These are phyloP conservation scores for Fusarium falciforme DNA, from an alignment of 2,329 filamentous ascomycete genomes.

Conservation along the genomic window DNA sequence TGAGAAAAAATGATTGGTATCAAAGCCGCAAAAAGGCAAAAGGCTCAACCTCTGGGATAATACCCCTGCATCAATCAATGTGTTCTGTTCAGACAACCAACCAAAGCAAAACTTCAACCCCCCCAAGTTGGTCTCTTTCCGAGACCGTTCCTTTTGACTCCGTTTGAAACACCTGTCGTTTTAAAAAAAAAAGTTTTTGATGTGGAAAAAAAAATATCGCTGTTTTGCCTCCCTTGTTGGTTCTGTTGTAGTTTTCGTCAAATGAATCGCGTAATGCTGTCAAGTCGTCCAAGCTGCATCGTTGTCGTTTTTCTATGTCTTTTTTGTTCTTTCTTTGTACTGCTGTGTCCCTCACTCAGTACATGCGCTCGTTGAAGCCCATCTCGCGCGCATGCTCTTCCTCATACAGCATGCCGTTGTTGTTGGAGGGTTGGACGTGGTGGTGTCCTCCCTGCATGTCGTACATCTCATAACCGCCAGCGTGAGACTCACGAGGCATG, in stretches of 20 bases:
- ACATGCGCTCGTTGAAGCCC: conserved; percentile 58
- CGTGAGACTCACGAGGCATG: conserved; percentile 47
- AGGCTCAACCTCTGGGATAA: conserved; percentile 19
- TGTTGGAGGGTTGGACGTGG: conserved; percentile 31
- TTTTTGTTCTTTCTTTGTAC: conserved; percentile 2
- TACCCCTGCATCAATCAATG: conserved; percentile 25
- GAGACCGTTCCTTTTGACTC: conserved; percentile 36
- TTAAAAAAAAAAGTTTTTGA: conserved; percentile 11
- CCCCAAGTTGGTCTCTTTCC: conserved; percentile 13
- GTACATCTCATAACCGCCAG: conserved; percentile 57
- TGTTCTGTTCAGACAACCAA: conserved; percentile 38
- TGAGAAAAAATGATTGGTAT: conserved; percentile 31
- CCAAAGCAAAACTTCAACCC: conserved; percentile 27
- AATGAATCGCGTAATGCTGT: conserved; percentile 11
- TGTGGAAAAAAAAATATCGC: conserved; percentile 31
- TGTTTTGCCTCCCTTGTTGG: conserved; percentile 35
- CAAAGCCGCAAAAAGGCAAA: conserved; percentile 25
- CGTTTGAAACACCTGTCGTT: conserved; percentile 28
- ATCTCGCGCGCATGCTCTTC: conserved; percentile 56
- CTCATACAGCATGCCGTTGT: conserved; percentile 55
- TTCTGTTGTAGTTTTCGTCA: conserved; percentile 34
- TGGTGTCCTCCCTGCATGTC: conserved; percentile 56
- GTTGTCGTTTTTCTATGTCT: conserved; percentile 9
- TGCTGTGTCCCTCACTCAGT: conserved; percentile 49
- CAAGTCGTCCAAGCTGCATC: conserved; percentile 11